Base-by-base conservation (phyloP, 2,329 filamentous ascomycete genomes). In the Fusarium tupiense region DNA sequence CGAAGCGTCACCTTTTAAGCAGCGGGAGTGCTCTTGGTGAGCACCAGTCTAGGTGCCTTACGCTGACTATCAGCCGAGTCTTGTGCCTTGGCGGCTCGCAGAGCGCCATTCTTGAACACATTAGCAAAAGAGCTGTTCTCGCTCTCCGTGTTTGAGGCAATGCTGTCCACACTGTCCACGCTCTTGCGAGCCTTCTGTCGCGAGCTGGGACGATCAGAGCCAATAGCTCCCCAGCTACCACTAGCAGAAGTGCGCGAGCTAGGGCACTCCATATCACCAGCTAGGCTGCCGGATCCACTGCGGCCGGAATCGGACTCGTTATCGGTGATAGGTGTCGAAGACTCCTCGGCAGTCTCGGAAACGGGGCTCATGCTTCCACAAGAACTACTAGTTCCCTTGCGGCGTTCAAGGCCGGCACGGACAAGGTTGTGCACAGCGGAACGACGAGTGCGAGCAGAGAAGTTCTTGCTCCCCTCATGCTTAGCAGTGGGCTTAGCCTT, bases 401-500 rank as follows among this genome's bases (percentile, higher is more conserved):
- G 94, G 68, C 96, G 93, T 80, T 95, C 94, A 72, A 96, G 89
- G 22, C 96, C 95, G 61, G 96, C 96, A 74, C 94, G 93, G 71
- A 98, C 94, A 57, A 99, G 89, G 81, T 95, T 98, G 85, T 95
- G 92, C 50, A 99, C 91, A 33, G 96, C 96, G 78, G 93, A 95
- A 74, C 96, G 94, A 69, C 96, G 94, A 79, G 97, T 95, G 71
- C 96, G 95, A 64, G 95, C 91, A 17, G 93, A 93, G 84, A 99
- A 99, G 86, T 99, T 99, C 90, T 98, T 92, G 91, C 96, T 98
- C 31, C 96, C 96, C 82, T 98, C 96, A 73, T 96, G 91, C 85
- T 95, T 98, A 76, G 94, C 92, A 14, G 96, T 98, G 4, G 96
- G 96, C 84, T 95, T 96, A 26, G 92, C 89, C 79, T 92, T 90